Conservation (phyloP, 345 rosid species). For the Boechera retrofracta region DNA sequence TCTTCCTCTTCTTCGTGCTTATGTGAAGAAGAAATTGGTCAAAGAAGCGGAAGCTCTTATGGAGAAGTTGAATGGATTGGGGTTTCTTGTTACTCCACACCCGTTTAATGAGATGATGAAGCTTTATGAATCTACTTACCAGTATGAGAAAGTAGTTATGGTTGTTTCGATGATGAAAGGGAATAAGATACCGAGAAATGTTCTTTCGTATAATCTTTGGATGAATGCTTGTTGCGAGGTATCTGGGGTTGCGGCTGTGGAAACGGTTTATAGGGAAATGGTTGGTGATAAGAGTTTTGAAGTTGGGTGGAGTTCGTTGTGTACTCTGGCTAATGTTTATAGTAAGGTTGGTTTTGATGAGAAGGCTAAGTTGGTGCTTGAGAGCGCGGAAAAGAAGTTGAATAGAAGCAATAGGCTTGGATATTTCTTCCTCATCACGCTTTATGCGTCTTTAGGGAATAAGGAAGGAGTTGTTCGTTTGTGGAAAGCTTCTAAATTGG, state of each 20-base stretch:
- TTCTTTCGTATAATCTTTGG: conserved; percentile 71
- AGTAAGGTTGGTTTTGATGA: conserved; percentile 50
- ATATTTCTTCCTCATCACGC: conserved; percentile 58
- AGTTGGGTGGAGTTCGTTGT: conserved; percentile 66
- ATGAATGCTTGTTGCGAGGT: conserved; percentile 53
- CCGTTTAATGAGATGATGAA: conserved; percentile 76
- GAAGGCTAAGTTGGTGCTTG: conserved; percentile 53
- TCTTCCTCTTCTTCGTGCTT: conserved; percentile 57
- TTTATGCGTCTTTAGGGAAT: conserved; percentile 50
- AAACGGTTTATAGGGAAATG: conserved; percentile 59
- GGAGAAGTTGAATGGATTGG: conserved; percentile 52
- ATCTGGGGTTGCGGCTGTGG: conserved; percentile 45
- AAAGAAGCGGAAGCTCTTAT: conserved; percentile 60
- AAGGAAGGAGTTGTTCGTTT: conserved; percentile 55
- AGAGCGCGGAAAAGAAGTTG: conserved; percentile 57
- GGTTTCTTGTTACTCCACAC: conserved; percentile 59
- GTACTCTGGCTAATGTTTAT: conserved; percentile 59
- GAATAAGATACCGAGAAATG: conserved; percentile 58
- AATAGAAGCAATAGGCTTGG: conserved; percentile 51
- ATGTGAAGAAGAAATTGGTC: conserved; percentile 50
- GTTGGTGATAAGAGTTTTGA: conserved; percentile 51
- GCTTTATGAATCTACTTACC: conserved; percentile 51
- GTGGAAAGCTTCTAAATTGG: conserved; percentile 57
- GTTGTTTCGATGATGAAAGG: conserved; percentile 59
- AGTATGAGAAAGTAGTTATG: conserved; percentile 54